These are phyloP conservation scores for Talaromyces sp. DNA, from an alignment of 2,329 filamentous ascomycete species.

Conservation along the genomic window DNA sequence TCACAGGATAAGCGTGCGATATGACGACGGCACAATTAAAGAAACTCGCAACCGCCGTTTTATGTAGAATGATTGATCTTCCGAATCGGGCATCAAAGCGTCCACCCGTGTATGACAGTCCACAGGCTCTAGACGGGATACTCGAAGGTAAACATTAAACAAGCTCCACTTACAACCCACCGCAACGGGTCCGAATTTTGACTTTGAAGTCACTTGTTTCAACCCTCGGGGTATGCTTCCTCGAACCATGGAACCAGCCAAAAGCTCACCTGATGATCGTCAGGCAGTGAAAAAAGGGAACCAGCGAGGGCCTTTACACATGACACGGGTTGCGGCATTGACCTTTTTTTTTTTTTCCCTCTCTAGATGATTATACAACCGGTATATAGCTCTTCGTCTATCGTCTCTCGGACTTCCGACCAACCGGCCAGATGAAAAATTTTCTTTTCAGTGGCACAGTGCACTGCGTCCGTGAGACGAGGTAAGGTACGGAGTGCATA, in stretches of 20 bases:
- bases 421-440: background rate
- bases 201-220: background rate
- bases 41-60: background rate
- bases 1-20: background rate
- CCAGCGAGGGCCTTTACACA: background rate
- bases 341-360: too few relatives aligned
- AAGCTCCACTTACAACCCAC: background rate
- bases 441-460: background rate
- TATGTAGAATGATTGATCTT: background rate
- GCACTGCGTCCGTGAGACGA: background rate
- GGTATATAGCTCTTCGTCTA: background rate
- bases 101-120: background rate
- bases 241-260: background rate
- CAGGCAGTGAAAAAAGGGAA: background rate
- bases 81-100: conserved; percentile 3
- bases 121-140: background rate
- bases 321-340: background rate
- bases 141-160: background rate
- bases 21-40: background rate
- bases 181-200: conserved; percentile 2
- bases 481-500: background rate
- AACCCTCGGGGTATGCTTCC: background rate
- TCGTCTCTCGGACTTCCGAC: background rate
- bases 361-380: background rate
- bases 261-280: background rate